Conservation (phyloP, 345 rosid genomes). For the Boechera retrofracta region DNA sequence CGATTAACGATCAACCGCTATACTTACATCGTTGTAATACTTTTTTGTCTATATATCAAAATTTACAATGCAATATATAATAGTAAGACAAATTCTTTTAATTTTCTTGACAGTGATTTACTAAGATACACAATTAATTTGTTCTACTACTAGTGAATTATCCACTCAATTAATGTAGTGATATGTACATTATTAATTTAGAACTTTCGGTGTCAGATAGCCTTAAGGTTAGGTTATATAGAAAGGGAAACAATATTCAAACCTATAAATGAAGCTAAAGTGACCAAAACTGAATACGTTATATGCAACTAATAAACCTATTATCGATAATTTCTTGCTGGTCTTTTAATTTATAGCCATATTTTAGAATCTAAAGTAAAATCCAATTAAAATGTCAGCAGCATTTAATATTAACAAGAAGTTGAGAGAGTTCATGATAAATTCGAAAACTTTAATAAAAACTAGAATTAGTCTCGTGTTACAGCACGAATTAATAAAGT, state of each 20-base stretch:
- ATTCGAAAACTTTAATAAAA: neutral
- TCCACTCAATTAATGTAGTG: conserved; percentile 16
- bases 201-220: conserved; percentile 23
- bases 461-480: neutral
- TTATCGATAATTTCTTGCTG: neutral
- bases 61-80: neutral
- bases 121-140: neutral
- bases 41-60: neutral
- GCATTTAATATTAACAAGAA: neutral
- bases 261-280: neutral
- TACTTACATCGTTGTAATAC: neutral
- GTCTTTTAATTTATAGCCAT: neutral
- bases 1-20: neutral
- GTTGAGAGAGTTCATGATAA: neutral
- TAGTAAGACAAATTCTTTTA: neutral
- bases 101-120: neutral
- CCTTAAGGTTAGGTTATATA: neutral
- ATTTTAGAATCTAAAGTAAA: neutral
- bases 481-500: no score
- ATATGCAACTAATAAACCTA: neutral
- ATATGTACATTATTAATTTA: conserved; percentile 1
- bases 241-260: neutral
- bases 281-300: conserved; percentile 1
- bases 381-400: neutral
- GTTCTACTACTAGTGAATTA: neutral